Evolutionary conservation across 1,284 basidiomycete genomes (phyloP).

Genomic region (Coriolopsis trogii): DNA sequence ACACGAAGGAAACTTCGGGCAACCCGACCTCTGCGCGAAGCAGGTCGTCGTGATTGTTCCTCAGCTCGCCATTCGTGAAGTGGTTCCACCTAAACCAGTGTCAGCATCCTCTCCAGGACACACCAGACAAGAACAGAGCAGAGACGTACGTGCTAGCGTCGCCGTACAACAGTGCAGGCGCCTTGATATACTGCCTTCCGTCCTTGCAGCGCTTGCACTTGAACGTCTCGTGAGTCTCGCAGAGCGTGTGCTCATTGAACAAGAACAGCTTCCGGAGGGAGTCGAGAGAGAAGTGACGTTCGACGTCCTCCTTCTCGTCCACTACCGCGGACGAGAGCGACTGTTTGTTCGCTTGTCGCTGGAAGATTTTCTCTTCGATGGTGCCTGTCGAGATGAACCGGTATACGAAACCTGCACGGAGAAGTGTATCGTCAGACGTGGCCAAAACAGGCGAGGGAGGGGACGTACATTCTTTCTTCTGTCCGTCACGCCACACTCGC

Average conservation of each 20-base stretch:
- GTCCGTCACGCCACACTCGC: constrained; percentile 99
- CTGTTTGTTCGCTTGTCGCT: constrained; percentile 95
- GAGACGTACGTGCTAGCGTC: constrained; percentile 92
- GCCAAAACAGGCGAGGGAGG: no score
- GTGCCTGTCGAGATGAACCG: constrained; percentile 98
- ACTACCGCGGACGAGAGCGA: constrained; percentile 97
- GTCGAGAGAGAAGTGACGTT: constrained; percentile 94
- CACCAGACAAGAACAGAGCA: no score
- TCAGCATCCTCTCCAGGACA: constrained; percentile 6
- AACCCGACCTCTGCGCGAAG: constrained; percentile 87
- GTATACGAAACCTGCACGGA: constrained; percentile 85
- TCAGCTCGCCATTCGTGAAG: constrained; percentile 86
- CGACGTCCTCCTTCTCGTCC: constrained; percentile 95
- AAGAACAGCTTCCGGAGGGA: constrained; percentile 90
- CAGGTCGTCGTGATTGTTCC: constrained; percentile 94
- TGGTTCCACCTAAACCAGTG: constrained; percentile 89
- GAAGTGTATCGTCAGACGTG: neutral
- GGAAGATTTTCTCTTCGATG: constrained; percentile 99
- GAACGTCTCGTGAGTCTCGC: constrained; percentile 97
- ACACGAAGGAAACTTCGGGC: constrained; percentile 88
- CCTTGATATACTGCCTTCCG: constrained; percentile 84
- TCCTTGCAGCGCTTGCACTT: constrained; percentile 96
- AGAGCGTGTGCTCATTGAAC: constrained; percentile 87
- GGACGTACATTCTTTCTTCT: constrained; percentile 95
- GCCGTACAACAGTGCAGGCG: constrained; percentile 89